phyloP scores from a whole-genome alignment of 164 flowering plant genomes.

The Macadamia tetraphylla region DNA sequence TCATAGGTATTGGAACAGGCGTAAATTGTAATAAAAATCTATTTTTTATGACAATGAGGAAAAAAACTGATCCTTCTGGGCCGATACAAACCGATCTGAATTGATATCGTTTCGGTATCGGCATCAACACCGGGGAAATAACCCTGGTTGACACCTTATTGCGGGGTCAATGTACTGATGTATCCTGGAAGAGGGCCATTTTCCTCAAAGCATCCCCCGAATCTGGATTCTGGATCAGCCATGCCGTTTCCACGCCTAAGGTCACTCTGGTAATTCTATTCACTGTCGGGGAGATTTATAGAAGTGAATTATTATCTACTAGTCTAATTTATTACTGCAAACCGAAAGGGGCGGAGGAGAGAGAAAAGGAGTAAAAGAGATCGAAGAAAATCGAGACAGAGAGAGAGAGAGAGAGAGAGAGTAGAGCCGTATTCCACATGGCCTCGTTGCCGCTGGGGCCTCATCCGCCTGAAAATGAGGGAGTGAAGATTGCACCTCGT shows the following conservation, averaged over 20 bases:
- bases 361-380: background rate
- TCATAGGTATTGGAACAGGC: too few species aligned
- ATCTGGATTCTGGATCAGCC: too few species aligned
- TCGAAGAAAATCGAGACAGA: background rate
- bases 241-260: conserved; percentile 6
- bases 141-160: too few species aligned
- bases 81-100: too few species aligned
- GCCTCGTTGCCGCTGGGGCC: conserved; percentile 30
- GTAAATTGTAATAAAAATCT: too few species aligned
- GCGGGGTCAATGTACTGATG: too few species aligned
- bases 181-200: background rate
- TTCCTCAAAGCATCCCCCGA: background rate
- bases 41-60: too few species aligned
- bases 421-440: conserved; percentile 23
- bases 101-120: too few species aligned
- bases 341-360: background rate
- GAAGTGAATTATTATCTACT: background rate
- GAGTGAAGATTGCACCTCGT: conserved; percentile 18
- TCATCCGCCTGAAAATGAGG: conserved; percentile 15
- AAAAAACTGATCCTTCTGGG: too few species aligned
- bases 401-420: background rate
- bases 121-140: too few species aligned
- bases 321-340: background rate
- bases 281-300: background rate
- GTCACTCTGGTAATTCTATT: conserved; percentile 6